Evolutionary conservation across 1,139 yeast genomes (phyloP).

Genomic region (Suhomyces taliae): DNA sequence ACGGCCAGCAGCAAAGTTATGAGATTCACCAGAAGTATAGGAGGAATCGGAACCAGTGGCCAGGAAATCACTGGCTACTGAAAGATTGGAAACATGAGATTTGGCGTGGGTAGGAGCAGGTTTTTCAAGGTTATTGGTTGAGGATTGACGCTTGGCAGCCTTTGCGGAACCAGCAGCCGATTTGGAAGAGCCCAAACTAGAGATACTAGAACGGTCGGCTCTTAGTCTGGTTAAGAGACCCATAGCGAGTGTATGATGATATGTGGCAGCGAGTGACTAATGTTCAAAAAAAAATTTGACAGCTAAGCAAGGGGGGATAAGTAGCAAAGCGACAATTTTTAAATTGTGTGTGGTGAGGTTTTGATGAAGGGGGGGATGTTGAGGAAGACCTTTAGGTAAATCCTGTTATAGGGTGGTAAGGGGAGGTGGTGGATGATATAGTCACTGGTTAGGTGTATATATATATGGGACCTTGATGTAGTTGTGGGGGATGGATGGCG

Average conservation of each 20-base stretch:
- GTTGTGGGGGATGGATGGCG: too few species aligned
- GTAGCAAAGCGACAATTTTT: background rate
- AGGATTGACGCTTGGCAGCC: slow-evolving; percentile 6
- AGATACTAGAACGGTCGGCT: slow-evolving; percentile 11
- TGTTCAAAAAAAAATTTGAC: background rate
- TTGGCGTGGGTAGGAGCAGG: slow-evolving; percentile 13
- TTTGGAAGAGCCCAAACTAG: slow-evolving; percentile 3
- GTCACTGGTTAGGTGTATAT: too few species aligned
- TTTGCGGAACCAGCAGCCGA: slow-evolving; percentile 3
- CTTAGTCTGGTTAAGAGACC: slow-evolving; percentile 24
- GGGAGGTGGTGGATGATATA: too few species aligned
- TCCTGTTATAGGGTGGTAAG: too few species aligned
- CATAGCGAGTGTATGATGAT: slow-evolving; percentile 11
- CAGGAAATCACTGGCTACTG: slow-evolving; percentile 37
- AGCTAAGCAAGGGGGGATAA: background rate
- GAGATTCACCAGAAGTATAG: slow-evolving; percentile 31
- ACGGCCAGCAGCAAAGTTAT: slow-evolving; percentile 6
- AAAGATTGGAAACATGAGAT: slow-evolving; percentile 17
- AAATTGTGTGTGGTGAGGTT: too few species aligned
- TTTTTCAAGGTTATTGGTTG: slow-evolving; percentile 10
- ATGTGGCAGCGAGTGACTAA: background rate
- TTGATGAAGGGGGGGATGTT: background rate
- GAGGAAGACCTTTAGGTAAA: background rate
- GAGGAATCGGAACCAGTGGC: slow-evolving; percentile 35
- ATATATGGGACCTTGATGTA: too few species aligned